Conservation (phyloP, 208 protist genomes). For the Plasmodiophora brassicae region DNA sequence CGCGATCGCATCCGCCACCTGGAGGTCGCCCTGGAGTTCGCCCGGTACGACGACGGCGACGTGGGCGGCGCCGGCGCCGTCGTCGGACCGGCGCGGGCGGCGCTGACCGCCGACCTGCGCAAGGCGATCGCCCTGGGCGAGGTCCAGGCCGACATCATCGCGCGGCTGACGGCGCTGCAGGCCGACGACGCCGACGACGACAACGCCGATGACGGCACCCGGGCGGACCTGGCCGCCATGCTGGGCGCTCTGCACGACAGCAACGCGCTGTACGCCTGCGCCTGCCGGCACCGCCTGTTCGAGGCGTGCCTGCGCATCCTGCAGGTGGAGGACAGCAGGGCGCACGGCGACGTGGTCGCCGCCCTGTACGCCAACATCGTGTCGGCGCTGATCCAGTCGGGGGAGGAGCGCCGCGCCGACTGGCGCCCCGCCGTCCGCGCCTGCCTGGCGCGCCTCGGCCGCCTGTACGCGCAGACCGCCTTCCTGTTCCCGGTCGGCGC, state of each 20-base stretch:
- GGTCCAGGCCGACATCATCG: not conserved
- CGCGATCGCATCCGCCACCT: not conserved
- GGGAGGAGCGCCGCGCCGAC: not conserved
- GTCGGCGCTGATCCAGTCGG: not conserved
- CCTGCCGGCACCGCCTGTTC: not conserved
- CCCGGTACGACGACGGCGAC: no score
- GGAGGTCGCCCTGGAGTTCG: no score
- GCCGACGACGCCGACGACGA: no score
- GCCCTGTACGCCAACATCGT: conserved; percentile 4
- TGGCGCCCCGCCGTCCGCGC: not conserved
- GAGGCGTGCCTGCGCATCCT: not conserved
- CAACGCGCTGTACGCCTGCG: not conserved
- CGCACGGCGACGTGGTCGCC: conserved; percentile 7
- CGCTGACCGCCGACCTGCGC: not conserved
- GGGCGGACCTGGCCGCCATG: no score
- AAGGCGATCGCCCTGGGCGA: not conserved
- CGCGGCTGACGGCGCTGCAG: not conserved
- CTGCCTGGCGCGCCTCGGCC: not conserved
- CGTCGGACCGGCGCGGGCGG: not conserved
- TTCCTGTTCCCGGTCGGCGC: not conserved
- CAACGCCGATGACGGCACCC: no score
- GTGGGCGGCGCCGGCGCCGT: no score
- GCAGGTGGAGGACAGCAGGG: not conserved
- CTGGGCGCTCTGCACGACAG: no score
- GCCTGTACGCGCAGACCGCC: not conserved